Conservation (phyloP, 345 rosid species). For the Salix udensis region DNA sequence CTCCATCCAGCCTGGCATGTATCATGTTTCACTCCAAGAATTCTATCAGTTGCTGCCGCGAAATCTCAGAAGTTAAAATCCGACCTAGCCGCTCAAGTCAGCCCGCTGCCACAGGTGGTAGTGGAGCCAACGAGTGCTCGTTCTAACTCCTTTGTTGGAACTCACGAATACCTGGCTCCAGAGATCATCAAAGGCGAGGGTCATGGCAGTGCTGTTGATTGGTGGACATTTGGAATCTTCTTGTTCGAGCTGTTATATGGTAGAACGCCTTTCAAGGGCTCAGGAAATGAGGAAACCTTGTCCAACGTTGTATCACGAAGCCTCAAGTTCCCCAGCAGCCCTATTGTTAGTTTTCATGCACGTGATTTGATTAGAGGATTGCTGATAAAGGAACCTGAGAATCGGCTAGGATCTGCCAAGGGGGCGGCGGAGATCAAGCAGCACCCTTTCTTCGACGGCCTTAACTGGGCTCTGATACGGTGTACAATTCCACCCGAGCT, state of each 20-base stretch:
- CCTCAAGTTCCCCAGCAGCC: slow-evolving; percentile 58
- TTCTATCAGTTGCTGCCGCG: slow-evolving; percentile 54
- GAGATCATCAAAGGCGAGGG: slow-evolving; percentile 79
- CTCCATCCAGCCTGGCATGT: slow-evolving; percentile 75
- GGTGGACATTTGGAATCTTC: slow-evolving; percentile 86
- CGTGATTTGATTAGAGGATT: slow-evolving; percentile 67
- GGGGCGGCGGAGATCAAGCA: slow-evolving; percentile 82
- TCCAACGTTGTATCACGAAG: slow-evolving; percentile 58
- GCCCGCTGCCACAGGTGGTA: slow-evolving; percentile 64
- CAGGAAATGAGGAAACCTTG: slow-evolving; percentile 60
- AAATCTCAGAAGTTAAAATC: slow-evolving; percentile 56
- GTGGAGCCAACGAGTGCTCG: slow-evolving; percentile 77
- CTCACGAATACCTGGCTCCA: slow-evolving; percentile 76
- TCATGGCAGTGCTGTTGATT: slow-evolving; percentile 77
- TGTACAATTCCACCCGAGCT: slow-evolving; percentile 68
- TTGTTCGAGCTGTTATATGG: slow-evolving; percentile 66
- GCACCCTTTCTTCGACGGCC: slow-evolving; percentile 69
- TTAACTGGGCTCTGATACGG: slow-evolving; percentile 76
- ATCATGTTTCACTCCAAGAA: slow-evolving; percentile 73
- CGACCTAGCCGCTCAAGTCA: slow-evolving; percentile 54
- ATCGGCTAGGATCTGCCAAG: slow-evolving; percentile 53
- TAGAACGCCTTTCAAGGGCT: slow-evolving; percentile 70
- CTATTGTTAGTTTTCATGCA: slow-evolving; percentile 55
- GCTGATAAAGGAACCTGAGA: slow-evolving; percentile 61
- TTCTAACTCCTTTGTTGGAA: slow-evolving; percentile 79